Percentiles rank a stretch among this genome's conserved stretches.
Evolutionary conservation across 169 alveolate species (phyloP).

Genomic region (Plasmodium gallinaceum): DNA sequence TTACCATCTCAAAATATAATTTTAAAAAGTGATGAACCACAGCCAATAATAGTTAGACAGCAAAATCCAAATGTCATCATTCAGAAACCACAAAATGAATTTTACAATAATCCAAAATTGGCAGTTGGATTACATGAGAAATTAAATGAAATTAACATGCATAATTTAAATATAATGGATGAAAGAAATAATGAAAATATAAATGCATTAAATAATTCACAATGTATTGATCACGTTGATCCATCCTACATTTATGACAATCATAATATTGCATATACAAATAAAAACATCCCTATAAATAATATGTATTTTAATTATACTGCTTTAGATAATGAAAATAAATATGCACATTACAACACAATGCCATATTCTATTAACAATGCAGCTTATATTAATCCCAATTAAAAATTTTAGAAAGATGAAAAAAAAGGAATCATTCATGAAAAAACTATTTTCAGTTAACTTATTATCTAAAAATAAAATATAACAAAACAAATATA

Average conservation of each 20-base stretch:
- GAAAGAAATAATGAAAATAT: constrained; percentile 25
- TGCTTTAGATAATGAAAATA: constrained; percentile 25
- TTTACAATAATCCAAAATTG: constrained; percentile 29
- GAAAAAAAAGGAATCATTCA: no score
- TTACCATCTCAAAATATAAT: constrained; percentile 76
- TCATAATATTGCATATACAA: constrained; percentile 23
- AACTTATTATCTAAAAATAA: no score
- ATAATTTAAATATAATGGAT: constrained; percentile 12
- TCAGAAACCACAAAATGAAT: constrained; percentile 41
- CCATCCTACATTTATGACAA: constrained; percentile 22
- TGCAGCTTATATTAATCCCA: constrained; percentile 9
- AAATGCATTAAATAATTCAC: constrained; percentile 13
- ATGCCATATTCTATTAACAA: constrained; percentile 20
- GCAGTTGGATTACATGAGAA: constrained; percentile 15
- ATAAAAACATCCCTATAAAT: constrained; percentile 35
- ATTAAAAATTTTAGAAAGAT: no score
- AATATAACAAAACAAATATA: no score
- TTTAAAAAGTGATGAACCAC: constrained; percentile 72
- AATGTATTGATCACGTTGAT: constrained; percentile 15
- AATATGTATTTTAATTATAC: constrained; percentile 18
- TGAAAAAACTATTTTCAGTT: no score
- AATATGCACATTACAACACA: constrained; percentile 24
- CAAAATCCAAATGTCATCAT: constrained; percentile 67
- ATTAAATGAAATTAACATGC: constrained; percentile 16
- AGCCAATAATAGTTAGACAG: constrained; percentile 76